Percentiles rank a stretch among this genome's conserved stretches.
Evolutionary conservation across 129 eudicot genomes (phyloP).

Genomic region (Gnaphalium uliginosum): DNA sequence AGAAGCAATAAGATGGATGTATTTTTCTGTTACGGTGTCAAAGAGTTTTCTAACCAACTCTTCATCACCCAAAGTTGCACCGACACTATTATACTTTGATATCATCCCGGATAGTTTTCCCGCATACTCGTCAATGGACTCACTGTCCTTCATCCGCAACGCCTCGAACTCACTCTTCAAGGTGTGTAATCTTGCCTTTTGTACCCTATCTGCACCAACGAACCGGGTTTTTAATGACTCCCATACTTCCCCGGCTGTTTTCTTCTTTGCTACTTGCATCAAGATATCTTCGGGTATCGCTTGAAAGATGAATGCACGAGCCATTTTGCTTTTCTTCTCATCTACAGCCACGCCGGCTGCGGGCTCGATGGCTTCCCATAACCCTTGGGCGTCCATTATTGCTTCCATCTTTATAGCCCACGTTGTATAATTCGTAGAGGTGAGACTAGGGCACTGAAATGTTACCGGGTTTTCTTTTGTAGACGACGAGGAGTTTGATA

Average conservation of each 20-base stretch:
- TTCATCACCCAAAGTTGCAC: neutral
- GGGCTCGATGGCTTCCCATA: too few species aligned
- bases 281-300: neutral
- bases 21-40: too few species aligned
- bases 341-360: neutral
- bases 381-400: slow-evolving; percentile 11
- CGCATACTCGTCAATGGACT: neutral
- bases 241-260: neutral
- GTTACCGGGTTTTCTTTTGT: neutral
- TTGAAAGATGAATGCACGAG: slow-evolving; percentile 3
- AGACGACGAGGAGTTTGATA: neutral
- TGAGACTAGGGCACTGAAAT: neutral
- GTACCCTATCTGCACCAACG: neutral
- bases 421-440: neutral
- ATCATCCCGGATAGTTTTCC: slow-evolving; percentile 1
- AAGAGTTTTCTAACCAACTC: neutral
- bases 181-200: neutral
- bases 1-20: neutral
- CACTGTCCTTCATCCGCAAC: neutral
- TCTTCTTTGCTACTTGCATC: neutral
- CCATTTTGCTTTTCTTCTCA: slow-evolving; percentile 6
- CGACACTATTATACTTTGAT: neutral
- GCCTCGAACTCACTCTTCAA: slow-evolving; percentile 14
- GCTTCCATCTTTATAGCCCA: too few species aligned
- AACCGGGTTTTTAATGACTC: too few species aligned